Evolutionary conservation across 208 protist species (phyloP).

Genomic region (Trypanosoma lewisi): DNA sequence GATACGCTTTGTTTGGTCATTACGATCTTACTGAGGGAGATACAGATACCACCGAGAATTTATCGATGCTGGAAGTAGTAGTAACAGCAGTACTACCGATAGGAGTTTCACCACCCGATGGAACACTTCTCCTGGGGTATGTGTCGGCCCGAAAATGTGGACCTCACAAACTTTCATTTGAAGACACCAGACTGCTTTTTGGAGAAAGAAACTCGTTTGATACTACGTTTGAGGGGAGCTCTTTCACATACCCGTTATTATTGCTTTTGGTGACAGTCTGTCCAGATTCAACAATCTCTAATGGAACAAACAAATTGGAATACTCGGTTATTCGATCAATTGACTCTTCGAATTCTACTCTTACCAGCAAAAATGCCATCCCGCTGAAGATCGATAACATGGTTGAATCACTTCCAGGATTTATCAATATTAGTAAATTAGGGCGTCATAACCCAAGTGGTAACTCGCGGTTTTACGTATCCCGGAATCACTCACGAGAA

Average conservation of each 20-base stretch:
- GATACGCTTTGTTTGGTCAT: conserved; percentile 40
- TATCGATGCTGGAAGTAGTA: conserved; percentile 29
- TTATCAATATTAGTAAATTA: conserved; percentile 45
- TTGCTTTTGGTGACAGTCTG: conserved; percentile 46
- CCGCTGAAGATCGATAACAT: conserved; percentile 62
- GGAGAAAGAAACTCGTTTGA: conserved; percentile 8
- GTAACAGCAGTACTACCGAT: conserved; percentile 30
- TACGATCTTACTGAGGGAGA: conserved; percentile 27
- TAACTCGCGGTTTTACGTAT: not conserved
- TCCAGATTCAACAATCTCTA: not conserved
- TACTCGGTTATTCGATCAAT: conserved; percentile 36
- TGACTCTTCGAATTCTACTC: not conserved
- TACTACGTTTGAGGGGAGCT: not conserved
- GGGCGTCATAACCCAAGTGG: conserved; percentile 17
- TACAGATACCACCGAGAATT: conserved; percentile 33
- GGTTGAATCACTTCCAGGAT: conserved; percentile 50
- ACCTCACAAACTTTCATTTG: conserved; percentile 61
- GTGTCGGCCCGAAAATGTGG: conserved; percentile 40
- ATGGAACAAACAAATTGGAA: conserved; percentile 36
- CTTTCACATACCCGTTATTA: conserved; percentile 16
- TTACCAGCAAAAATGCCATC: conserved; percentile 21
- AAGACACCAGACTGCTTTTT: conserved; percentile 30
- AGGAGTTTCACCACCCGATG: not conserved
- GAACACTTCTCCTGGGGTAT: conserved; percentile 28
- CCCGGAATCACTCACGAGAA: not conserved